Evolutionary conservation across 108 stramenopile species (phyloP).

Genomic region (Aureococcus anophagefferens): DNA sequence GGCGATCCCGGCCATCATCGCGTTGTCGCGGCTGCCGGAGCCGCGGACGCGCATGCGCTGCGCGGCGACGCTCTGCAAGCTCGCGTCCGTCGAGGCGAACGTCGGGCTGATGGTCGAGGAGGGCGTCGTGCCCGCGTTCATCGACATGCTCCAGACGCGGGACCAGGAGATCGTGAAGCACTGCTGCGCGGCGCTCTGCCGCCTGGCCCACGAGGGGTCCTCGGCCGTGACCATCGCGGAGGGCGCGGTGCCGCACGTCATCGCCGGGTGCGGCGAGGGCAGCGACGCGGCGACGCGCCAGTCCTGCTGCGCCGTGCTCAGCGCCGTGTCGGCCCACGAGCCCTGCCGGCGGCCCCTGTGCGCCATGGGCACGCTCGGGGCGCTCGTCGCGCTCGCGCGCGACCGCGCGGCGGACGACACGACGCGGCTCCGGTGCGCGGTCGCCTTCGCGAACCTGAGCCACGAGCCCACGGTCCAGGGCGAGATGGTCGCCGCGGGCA

Average conservation of each 20-base stretch:
- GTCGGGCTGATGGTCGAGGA: slow-evolving; percentile 39
- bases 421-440: slow-evolving; percentile 28
- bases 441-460: slow-evolving; percentile 43
- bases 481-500: slow-evolving; percentile 29
- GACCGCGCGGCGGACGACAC: no score
- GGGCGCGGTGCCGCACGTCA: neutral
- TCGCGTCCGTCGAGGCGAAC: slow-evolving; percentile 27
- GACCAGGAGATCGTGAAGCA: slow-evolving; percentile 40
- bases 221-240: neutral
- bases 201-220: slow-evolving; percentile 8
- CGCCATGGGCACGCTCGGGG: slow-evolving; percentile 32
- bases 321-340: slow-evolving; percentile 37
- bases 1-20: slow-evolving; percentile 36
- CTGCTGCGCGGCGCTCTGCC: slow-evolving; percentile 45
- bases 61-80: slow-evolving; percentile 43
- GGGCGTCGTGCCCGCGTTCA: slow-evolving; percentile 39
- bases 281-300: slow-evolving; percentile 35
- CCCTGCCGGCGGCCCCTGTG: slow-evolving; percentile 35
- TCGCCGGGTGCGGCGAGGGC: slow-evolving; percentile 13
- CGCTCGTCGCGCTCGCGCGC: slow-evolving; percentile 31
- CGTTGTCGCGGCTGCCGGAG: slow-evolving; percentile 20
- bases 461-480: slow-evolving; percentile 39
- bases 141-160: slow-evolving; percentile 35
- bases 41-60: slow-evolving; percentile 22
- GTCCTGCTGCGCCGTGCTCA: slow-evolving; percentile 42